Evolutionary conservation across 768 basidiomycete species (phyloP), one percentile per base, ranked within the genome.

Genomic region (Russula sp.): DNA sequence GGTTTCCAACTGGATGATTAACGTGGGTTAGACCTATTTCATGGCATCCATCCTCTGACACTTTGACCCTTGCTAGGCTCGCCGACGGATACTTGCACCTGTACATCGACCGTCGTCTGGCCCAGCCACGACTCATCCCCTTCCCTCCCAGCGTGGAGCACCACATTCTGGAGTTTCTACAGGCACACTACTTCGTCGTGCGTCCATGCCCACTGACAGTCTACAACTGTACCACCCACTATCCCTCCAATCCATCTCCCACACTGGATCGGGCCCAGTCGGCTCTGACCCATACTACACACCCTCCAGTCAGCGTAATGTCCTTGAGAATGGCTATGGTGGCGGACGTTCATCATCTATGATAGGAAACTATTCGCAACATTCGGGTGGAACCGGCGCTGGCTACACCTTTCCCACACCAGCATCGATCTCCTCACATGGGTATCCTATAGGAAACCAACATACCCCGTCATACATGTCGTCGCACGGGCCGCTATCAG

Each of bases 1-100:
- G 74, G 89, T 93, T 0, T 91, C 89, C 57, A 93, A 93, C 73
- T 93, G 91, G 91, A 93, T 93, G 91, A 93, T 93, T 71, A 93
- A 93, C 69, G 91, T 83, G 59, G 56, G 83, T 76, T 14, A 16
- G 11, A 47, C n/a, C 50, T 63, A 20, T 20, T 20, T 54, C 48
- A 11, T 34, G 55, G 63, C 61, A 52, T 34, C 66, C 63, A n/a
- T 32, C 59, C 53, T 2, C 65, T 71, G 63, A 70, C 55, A 56
- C 49, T 31, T 49, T 49, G 56, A 59, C 39, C 56, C 34, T 31
- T 51, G 39, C 42, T 71, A 91, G 89, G 89, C 89, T 67, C 82
- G 89, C 27, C 83, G 89, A 64, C 85, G 89, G 68, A 91, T 91
- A 71, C 82, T 92, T 62, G 89, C 90, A 10, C 89, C 89, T 31